Percentiles rank a stretch among this genome's conserved stretches.
These are phyloP conservation scores for Scolecobasidium constrictum DNA, from an alignment of 2,329 filamentous ascomycete genomes.

Conservation along the genomic window DNA sequence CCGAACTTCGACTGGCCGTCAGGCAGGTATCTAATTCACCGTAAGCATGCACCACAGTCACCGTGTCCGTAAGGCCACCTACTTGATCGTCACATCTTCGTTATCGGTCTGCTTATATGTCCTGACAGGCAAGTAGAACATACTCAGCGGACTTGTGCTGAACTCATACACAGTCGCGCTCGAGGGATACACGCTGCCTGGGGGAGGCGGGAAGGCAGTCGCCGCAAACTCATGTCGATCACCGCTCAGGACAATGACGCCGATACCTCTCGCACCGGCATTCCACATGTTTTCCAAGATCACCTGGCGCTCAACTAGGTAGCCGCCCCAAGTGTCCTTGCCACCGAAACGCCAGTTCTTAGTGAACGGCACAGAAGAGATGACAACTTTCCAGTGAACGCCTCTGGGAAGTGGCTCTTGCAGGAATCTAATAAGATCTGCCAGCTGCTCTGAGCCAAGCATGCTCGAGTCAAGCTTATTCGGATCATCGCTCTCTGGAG, in stretches of 20 bases:
- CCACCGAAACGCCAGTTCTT: conserved; percentile 92
- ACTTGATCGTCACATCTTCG: conserved; percentile 78
- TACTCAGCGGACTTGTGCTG: conserved; percentile 79
- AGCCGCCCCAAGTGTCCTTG: conserved; percentile 89
- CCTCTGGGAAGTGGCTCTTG: conserved; percentile 59
- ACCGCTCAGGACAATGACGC: conserved; percentile 76
- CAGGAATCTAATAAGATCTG: conserved; percentile 71
- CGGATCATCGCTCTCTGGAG: conserved; percentile 48
- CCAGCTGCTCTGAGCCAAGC: conserved; percentile 69
- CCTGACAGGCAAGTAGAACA: conserved; percentile 81
- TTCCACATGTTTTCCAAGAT: conserved; percentile 92
- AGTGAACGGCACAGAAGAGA: conserved; percentile 86
- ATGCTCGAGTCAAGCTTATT: conserved; percentile 67
- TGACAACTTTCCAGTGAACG: conserved; percentile 87
- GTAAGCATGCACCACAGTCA: not conserved
- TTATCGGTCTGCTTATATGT: conserved; percentile 75
- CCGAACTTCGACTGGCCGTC: conserved; percentile 86
- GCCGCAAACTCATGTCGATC: conserved; percentile 97
- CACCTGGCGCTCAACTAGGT: conserved; percentile 64
- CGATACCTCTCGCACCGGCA: conserved; percentile 57
- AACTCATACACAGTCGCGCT: conserved; percentile 65
- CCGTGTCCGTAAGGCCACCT: conserved; percentile 27
- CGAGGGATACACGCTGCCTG: conserved; percentile 45
- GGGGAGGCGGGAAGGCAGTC: conserved; percentile 57
- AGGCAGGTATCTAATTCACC: conserved; percentile 55